Evolutionary conservation across 257 asterid genomes (phyloP).

Genomic region (Datura wrightii): DNA sequence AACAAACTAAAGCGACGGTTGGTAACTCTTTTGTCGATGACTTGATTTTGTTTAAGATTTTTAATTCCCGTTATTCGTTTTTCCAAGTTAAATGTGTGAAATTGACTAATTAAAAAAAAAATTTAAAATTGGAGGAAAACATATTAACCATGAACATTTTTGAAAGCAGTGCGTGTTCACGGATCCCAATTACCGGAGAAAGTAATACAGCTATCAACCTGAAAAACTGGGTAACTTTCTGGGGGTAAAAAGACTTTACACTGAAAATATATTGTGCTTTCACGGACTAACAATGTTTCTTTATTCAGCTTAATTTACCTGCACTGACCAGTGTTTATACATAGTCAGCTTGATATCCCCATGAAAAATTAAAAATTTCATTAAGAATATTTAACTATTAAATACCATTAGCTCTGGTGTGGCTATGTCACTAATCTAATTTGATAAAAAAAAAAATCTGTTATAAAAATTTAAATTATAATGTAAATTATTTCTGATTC

Average conservation of each 20-base stretch:
- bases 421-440: no score
- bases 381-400: no score
- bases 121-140: not conserved
- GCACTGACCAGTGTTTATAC: not conserved
- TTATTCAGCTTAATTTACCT: not conserved
- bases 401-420: no score
- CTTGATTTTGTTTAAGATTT: not conserved
- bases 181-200: not conserved
- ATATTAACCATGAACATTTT: not conserved
- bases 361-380: no score
- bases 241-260: slow-evolving; percentile 23
- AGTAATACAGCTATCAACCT: slow-evolving; percentile 20
- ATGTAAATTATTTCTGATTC: no score
- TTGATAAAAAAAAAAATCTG: no score
- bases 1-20: no score
- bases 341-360: not conserved
- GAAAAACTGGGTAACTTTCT: slow-evolving; percentile 29
- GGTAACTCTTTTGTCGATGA: not conserved
- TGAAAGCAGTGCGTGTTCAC: slow-evolving; percentile 1
- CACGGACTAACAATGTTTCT: not conserved
- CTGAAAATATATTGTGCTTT: slow-evolving; percentile 1
- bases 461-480: no score
- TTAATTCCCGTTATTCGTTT: not conserved
- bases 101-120: not conserved
- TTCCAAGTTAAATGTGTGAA: not conserved